Conservation (phyloP, 768 basidiomycete genomes). For the Solioccasus polychromus region DNA sequence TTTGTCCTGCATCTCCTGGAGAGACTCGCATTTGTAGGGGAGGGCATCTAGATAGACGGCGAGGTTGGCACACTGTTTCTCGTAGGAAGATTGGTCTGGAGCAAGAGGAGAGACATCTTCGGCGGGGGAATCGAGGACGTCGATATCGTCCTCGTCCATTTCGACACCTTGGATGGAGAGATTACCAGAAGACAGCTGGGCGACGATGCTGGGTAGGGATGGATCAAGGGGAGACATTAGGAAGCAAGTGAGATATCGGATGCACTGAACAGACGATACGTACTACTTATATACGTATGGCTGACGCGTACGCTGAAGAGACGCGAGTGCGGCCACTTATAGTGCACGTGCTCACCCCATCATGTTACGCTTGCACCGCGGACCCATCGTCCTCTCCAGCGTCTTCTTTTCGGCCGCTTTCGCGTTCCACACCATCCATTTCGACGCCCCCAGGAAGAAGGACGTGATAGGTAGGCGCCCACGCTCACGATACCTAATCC, state of each 20-base stretch:
- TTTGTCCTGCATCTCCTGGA: slow-evolving; percentile 66
- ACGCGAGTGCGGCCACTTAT: background rate
- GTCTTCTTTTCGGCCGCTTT: slow-evolving; percentile 33
- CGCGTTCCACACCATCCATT: slow-evolving; percentile 36
- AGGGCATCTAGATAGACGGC: slow-evolving; percentile 64
- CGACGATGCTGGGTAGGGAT: slow-evolving; percentile 19
- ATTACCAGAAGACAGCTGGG: slow-evolving; percentile 23
- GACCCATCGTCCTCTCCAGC: slow-evolving; percentile 21
- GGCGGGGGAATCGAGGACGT: slow-evolving; percentile 40
- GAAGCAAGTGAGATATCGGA: slow-evolving; percentile 12
- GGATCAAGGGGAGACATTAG: slow-evolving; percentile 23
- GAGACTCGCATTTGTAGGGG: slow-evolving; percentile 71
- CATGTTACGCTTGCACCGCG: slow-evolving; percentile 11
- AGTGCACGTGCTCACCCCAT: slow-evolving; percentile 14
- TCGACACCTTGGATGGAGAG: slow-evolving; percentile 22
- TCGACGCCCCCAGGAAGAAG: slow-evolving; percentile 39
- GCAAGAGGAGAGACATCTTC: slow-evolving; percentile 25
- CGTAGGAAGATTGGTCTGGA: slow-evolving; percentile 40
- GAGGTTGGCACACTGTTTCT: slow-evolving; percentile 59
- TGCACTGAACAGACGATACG: slow-evolving; percentile 22
- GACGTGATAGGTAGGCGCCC: slow-evolving; percentile 24
- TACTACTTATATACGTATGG: slow-evolving; percentile 24
- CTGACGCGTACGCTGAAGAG: slow-evolving; percentile 26
- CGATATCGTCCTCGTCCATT: slow-evolving; percentile 62
- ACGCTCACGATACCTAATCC: background rate